Evolutionary conservation across 2,329 filamentous ascomycete species (phyloP), one percentile per base, ranked within the genome.

Genomic region (Exophiala alcalophila): DNA sequence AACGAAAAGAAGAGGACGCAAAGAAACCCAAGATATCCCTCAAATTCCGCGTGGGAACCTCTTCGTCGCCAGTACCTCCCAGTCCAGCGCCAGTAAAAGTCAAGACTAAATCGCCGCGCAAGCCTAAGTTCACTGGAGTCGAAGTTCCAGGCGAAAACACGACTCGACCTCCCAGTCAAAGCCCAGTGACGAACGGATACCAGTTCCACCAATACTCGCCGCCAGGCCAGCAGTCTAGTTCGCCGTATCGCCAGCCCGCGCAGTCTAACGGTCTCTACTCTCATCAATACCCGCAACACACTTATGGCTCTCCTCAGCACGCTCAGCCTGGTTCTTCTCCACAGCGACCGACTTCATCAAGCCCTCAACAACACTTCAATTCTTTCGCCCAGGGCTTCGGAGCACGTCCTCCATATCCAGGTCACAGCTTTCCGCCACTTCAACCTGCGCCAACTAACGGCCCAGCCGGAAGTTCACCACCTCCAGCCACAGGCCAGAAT

Each of bases 1-100:
- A 78, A 55, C 80, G 76, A 11, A 82, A 80, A 45, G 78, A 81
- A 50, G 73, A 83, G 54, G 77, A 80, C 39, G 72, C 73, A 12
- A 77, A 74, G 47, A 71, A 71, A 53, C 78, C 78, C 26, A 84
- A 83, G 58, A 71, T 81, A 32, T 71, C 76, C 10, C 64, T 83
- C 51, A 81, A 80, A 57, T 72, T 83, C 55, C 70, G 72, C 33
- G 62, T 79, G 40, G 72, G 68, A 21, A 65, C 45, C 10, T 56
- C 53, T 4, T 54, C 53, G 4, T 55, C 54, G 23, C 54, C 54
- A 14, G 36, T 44, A 7, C 54, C 43, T 26, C 52, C 47, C 21
- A 54, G 48, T 41, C 42, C 48, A 12, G 37, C 38, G 15, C 42
- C 50, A 15, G 4, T 24, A 5, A n/a, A n/a, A n/a, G n/a, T n/a